These are phyloP conservation scores for Mrakiaceae sp. DNA, from an alignment of 1,284 basidiomycete genomes.

Conservation along the genomic window DNA sequence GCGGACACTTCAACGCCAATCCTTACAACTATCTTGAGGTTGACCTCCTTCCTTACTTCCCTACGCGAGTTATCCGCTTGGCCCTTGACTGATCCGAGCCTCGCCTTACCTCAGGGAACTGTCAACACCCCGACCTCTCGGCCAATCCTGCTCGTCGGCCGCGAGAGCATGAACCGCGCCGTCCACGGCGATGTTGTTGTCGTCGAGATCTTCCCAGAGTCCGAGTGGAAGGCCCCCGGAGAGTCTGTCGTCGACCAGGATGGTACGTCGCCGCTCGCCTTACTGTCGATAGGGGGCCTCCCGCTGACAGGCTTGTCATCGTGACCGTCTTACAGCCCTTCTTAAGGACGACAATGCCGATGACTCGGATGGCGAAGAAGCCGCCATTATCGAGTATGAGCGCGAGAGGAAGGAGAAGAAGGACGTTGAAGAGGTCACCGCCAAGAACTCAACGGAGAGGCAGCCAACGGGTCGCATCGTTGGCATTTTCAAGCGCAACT, in stretches of 20 bases:
- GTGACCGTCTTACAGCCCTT: slow-evolving; percentile 44
- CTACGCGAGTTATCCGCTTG: background rate
- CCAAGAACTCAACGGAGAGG: slow-evolving; percentile 36
- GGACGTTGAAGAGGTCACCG: slow-evolving; percentile 31
- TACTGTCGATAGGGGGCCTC: no score
- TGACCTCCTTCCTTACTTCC: slow-evolving; percentile 19
- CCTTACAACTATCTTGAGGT: slow-evolving; percentile 93
- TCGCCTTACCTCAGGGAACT: slow-evolving; percentile 46
- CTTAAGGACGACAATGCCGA: slow-evolving; percentile 85
- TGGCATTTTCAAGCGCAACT: slow-evolving; percentile 87
- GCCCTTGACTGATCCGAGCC: background rate
- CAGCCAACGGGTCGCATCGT: slow-evolving; percentile 86
- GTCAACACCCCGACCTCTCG: slow-evolving; percentile 64
- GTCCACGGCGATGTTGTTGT: slow-evolving; percentile 90
- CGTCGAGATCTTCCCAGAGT: slow-evolving; percentile 75
- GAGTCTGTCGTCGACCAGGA: slow-evolving; percentile 93
- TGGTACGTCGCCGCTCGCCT: slow-evolving; percentile 38
- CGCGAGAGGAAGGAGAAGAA: slow-evolving; percentile 25
- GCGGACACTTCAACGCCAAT: slow-evolving; percentile 92
- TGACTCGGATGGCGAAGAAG: slow-evolving; percentile 49
- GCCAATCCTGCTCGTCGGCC: slow-evolving; percentile 72
- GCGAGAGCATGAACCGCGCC: slow-evolving; percentile 90
- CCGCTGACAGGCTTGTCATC: no score
- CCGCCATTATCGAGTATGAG: slow-evolving; percentile 30
- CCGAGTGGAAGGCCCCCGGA: slow-evolving; percentile 84